A percentile compares a stretch with the other conserved stretches of the same genome.
phyloP scores from a whole-genome alignment of 2,329 filamentous ascomycete species.

The Exophiala spinifera region DNA sequence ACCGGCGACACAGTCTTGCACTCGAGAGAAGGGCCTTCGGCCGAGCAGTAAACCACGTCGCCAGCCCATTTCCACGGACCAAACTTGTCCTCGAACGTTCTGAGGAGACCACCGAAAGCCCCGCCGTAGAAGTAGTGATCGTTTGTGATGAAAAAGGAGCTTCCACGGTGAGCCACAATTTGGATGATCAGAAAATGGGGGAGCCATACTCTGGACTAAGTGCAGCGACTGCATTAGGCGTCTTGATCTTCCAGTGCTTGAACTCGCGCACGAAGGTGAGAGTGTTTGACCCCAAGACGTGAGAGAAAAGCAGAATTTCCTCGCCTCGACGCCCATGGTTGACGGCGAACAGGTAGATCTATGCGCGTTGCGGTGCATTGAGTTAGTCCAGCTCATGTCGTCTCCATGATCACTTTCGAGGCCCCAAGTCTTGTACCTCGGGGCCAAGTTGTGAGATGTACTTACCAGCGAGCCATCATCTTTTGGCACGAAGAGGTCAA shows the following conservation, averaged over 20 bases:
- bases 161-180: neutral
- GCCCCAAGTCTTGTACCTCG: no score
- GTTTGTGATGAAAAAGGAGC: constrained; percentile 24
- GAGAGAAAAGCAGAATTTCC: constrained; percentile 16
- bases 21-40: constrained; percentile 1
- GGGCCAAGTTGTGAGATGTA: no score
- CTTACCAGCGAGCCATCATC: constrained; percentile 14
- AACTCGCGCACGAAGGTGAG: constrained; percentile 17
- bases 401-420: no score
- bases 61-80: constrained; percentile 20
- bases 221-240: constrained; percentile 20
- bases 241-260: constrained; percentile 18
- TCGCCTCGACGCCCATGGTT: constrained; percentile 19
- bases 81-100: constrained; percentile 14
- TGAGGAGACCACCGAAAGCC: constrained; percentile 9
- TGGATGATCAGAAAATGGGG: neutral
- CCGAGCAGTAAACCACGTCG: constrained; percentile 17
- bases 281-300: constrained; percentile 14
- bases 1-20: constrained; percentile 18
- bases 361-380: neutral
- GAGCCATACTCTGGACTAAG: constrained; percentile 15
- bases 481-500: constrained; percentile 11
- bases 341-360: constrained; percentile 24
- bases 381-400: neutral
- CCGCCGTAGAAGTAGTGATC: constrained; percentile 22